Evolutionary conservation across 768 basidiomycete genomes (phyloP).

Genomic region (Russula sp.): DNA sequence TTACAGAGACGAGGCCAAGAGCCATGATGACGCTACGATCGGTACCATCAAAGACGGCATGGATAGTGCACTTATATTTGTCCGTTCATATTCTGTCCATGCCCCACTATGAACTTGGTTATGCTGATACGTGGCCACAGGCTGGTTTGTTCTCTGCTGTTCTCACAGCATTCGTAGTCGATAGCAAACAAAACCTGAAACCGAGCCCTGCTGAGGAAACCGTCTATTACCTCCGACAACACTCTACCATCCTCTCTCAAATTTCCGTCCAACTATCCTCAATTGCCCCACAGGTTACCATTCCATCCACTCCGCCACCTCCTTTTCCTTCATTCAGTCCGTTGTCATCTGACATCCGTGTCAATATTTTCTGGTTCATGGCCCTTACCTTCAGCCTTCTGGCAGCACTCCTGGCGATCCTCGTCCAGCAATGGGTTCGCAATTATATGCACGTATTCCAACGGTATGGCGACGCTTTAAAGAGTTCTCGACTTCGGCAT

Average conservation of each 20-base stretch:
- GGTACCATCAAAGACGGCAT: not conserved
- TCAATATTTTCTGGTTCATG: not conserved
- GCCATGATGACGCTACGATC: not conserved
- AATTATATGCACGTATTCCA: slow-evolving; percentile 2
- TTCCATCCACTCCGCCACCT: not conserved
- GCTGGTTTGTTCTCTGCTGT: not conserved
- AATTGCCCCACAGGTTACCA: not conserved
- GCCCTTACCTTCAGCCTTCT: not conserved
- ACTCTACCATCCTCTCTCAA: not conserved
- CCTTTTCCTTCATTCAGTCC: not conserved
- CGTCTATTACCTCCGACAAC: no score
- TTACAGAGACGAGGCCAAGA: not conserved
- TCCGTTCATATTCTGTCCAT: not conserved
- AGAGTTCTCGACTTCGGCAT: not conserved
- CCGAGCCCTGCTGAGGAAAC: no score
- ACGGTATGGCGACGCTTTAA: not conserved
- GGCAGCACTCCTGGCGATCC: not conserved
- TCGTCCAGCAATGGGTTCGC: slow-evolving; percentile 1
- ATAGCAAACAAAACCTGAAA: no score
- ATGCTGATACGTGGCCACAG: not conserved
- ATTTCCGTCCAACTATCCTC: not conserved
- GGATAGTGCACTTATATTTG: not conserved
- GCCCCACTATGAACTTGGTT: not conserved
- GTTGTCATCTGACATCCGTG: not conserved
- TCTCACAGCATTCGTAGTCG: no score